A percentile compares a stretch with the other conserved stretches of the same genome.
These are phyloP conservation scores for Mayamaea pseudoterrestris DNA, from an alignment of 108 stramenopile genomes.

Conservation along the genomic window DNA sequence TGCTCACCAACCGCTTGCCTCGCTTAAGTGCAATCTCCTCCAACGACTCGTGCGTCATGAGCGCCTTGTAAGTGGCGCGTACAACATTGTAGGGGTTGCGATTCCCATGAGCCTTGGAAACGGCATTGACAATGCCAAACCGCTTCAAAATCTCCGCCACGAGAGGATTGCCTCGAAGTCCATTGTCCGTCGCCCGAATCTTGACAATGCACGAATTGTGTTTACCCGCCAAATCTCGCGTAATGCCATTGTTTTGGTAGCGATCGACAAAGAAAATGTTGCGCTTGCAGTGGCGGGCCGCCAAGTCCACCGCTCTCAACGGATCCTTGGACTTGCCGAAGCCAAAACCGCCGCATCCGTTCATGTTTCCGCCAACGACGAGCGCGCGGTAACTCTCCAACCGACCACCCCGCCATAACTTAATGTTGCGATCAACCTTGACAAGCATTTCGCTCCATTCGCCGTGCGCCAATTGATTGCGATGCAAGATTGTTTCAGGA, in stretches of 20 bases:
- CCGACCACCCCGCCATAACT: slow-evolving; percentile 87
- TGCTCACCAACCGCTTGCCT: slow-evolving; percentile 68
- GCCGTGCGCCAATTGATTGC: slow-evolving; percentile 37
- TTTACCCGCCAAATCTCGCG: slow-evolving; percentile 69
- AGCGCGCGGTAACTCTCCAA: slow-evolving; percentile 84
- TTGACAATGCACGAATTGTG: slow-evolving; percentile 84
- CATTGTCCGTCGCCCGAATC: slow-evolving; percentile 57
- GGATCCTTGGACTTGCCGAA: slow-evolving; percentile 85
- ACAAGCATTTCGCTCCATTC: slow-evolving; percentile 39
- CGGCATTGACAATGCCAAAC: slow-evolving; percentile 75
- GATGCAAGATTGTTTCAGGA: slow-evolving; percentile 20
- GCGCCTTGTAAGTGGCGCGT: slow-evolving; percentile 85
- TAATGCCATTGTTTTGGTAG: slow-evolving; percentile 53
- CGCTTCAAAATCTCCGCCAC: slow-evolving; percentile 62
- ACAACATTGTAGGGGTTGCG: slow-evolving; percentile 79
- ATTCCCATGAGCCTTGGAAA: slow-evolving; percentile 74
- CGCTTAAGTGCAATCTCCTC: slow-evolving; percentile 85
- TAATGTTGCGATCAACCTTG: slow-evolving; percentile 72
- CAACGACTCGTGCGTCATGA: slow-evolving; percentile 77
- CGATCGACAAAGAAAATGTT: slow-evolving; percentile 90
- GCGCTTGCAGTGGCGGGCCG: slow-evolving; percentile 57
- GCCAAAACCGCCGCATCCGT: slow-evolving; percentile 94
- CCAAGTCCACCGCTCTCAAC: slow-evolving; percentile 66
- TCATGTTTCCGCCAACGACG: slow-evolving; percentile 75
- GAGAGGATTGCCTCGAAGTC: slow-evolving; percentile 61